Evolutionary conservation across 495 filamentous ascomycete genomes (phyloP), one percentile per base, ranked within the genome.

Genomic region (Peziza echinospora): DNA sequence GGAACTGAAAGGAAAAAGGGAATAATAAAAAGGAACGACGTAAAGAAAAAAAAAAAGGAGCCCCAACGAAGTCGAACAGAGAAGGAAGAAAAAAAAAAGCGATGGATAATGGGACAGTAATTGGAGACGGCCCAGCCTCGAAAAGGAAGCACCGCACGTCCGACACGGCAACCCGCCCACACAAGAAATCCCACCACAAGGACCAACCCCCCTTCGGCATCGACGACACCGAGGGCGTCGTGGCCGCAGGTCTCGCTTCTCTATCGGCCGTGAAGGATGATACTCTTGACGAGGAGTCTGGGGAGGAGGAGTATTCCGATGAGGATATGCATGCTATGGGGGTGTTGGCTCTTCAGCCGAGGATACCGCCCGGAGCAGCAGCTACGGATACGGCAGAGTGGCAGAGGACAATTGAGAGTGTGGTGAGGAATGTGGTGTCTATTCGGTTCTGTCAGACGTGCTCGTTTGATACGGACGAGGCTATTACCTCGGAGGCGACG

Each of bases 401-500:
- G 89, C 91, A 96, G 60, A 79, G 75, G 10, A 93, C 86, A 2
- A 93, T 99, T 51, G 84, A 96, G 66, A 75, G 71, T 37, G 91
- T 94, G 2, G 86, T 99, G 21, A 72, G 74, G 51, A 91, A 80
- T 45, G 89, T 94, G 1, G 91, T 99, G 24, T 92, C 84, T 10
- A 96, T 99, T 60, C 82, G 92, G 50, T 99, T 99, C 67, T 96
- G 87, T 60, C 87, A 94, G 66, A 96, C 91, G 0, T 93, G 84
- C 63, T 84, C 89, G 4, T 99, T 99, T 59, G 89, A 99, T 60
- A 96, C 89, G 13, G 91, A 96, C 53, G 65, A 84, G 13, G 92
- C 91, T 2, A 73, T 89, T 57, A 81, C 84, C 13, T 91, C 82
- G 57, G 91, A 99, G 63, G 89, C 89, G 26, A 96, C 89, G 1